Evolutionary conservation across 192 early-diverging fungal species (phyloP).

Genomic region (Linnemannia schmuckeri): DNA sequence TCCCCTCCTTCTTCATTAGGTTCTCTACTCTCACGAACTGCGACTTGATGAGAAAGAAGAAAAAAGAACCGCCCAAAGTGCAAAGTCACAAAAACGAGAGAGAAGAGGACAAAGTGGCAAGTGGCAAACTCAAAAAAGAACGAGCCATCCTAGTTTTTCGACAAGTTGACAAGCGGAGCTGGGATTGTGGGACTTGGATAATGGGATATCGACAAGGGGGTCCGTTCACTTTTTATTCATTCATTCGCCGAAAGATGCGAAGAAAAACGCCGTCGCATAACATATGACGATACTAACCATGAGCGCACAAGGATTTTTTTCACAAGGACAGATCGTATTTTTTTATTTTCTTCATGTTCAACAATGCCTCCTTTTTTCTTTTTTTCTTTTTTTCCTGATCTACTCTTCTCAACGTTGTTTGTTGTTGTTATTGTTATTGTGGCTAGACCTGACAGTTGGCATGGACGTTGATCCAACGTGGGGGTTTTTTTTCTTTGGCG

Average conservation of each 20-base stretch:
- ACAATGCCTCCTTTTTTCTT: neutral
- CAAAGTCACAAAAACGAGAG: neutral
- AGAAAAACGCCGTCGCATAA: neutral
- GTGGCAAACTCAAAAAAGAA: neutral
- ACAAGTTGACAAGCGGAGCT: neutral
- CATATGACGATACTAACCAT: neutral
- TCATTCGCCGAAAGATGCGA: neutral
- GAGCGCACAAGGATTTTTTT: neutral
- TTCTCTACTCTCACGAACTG: neutral
- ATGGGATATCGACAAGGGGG: neutral
- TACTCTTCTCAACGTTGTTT: neutral
- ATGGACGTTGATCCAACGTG: neutral
- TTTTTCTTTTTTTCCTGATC: neutral
- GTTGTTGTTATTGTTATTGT: neutral
- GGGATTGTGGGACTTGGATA: neutral
- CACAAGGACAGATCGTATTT: neutral
- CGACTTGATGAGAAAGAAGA: neutral
- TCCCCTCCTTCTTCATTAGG: too few relatives aligned
- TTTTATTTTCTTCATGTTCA: too few relatives aligned
- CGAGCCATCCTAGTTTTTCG: neutral
- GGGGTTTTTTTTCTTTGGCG: neutral
- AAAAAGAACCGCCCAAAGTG: neutral
- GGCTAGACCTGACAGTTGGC: neutral
- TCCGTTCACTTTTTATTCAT: neutral
- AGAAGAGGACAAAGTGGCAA: neutral